Evolutionary conservation across 1,284 basidiomycete species (phyloP), one percentile per base, ranked within the genome.

Genomic region (Melampsora americana): DNA sequence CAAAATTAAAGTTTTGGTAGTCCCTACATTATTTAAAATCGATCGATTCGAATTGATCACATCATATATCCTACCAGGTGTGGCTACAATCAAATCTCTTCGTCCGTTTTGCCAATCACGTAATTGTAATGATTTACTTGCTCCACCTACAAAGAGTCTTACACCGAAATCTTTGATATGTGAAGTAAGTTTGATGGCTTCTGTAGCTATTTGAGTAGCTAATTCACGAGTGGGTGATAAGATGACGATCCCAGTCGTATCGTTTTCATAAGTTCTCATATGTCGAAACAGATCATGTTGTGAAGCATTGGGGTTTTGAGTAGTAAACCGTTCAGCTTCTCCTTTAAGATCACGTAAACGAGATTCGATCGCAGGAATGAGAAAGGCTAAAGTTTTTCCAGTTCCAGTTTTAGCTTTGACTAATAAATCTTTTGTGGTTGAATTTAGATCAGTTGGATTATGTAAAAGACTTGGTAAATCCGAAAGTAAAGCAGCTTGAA

Each of bases 141-240:
- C 86, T 5, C 95, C 95, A 30, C 95, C 95, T 66, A 92, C 89
- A 67, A 97, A 87, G 7, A 95, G 83, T 77, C 88, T 87, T 18
- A 93, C 90, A 77, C 89, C 86, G 79, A 92, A 88, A 30, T 86
- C 87, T 16, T 85, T 83, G 79, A 92, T 87, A 82, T 91, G 88
- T 0, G 84, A 82, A 1, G 88, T 87, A 28, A 95, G 85, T 81
- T 89, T 89, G 50, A 87, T 81, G 0, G 92, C 92, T 83, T 97
- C 93, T 50, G 87, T 88, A 16, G 93, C 93, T 79, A 98, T 98
- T 83, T 97, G 95, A 1, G 90, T 90, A 0, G 95, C 95, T 68
- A 96, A 86, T 82, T 99, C 95, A 77, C 96, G 89, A 0, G 95
- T 99, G 1, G 96, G 95, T 48, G 90, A 93, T 82, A 99, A 89